Conservation (phyloP, 2,329 filamentous ascomycete species). For the Dendryphion nanum region DNA sequence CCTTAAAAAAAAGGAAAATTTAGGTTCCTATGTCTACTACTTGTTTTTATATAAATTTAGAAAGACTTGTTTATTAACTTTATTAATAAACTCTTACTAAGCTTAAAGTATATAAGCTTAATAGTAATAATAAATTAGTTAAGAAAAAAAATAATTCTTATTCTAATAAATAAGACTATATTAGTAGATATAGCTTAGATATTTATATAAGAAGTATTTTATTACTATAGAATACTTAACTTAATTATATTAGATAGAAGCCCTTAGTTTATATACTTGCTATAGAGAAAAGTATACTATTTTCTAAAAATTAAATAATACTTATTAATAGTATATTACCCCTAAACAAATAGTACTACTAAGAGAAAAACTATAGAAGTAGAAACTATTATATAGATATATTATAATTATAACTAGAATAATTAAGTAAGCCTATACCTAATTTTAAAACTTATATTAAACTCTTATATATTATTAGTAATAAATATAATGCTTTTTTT, state of each 20-base stretch:
- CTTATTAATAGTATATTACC: neutral
- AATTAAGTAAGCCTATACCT: neutral
- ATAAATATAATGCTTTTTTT: neutral
- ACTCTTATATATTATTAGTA: too few relatives aligned
- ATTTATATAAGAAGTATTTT: neutral
- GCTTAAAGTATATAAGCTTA: neutral
- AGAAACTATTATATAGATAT: neutral
- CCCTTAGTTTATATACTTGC: neutral
- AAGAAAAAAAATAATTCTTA: neutral
- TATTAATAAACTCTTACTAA: neutral
- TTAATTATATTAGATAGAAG: neutral
- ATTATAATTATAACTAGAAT: neutral
- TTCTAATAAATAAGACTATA: neutral
- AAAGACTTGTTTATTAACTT: neutral
- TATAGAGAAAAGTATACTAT: neutral
- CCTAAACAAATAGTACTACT: neutral
- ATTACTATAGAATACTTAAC: neutral
- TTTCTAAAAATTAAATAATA: neutral
- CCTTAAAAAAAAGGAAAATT: neutral
- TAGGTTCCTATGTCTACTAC: neutral
- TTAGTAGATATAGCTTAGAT: neutral
- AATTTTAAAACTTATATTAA: neutral
- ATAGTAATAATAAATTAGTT: neutral
- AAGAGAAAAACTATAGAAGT: neutral
- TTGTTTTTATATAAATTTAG: neutral